Percentiles rank a stretch among this genome's conserved stretches.
Evolutionary conservation across 2,329 filamentous ascomycete genomes (phyloP).

Genomic region (Phaeosphaeria sp.): DNA sequence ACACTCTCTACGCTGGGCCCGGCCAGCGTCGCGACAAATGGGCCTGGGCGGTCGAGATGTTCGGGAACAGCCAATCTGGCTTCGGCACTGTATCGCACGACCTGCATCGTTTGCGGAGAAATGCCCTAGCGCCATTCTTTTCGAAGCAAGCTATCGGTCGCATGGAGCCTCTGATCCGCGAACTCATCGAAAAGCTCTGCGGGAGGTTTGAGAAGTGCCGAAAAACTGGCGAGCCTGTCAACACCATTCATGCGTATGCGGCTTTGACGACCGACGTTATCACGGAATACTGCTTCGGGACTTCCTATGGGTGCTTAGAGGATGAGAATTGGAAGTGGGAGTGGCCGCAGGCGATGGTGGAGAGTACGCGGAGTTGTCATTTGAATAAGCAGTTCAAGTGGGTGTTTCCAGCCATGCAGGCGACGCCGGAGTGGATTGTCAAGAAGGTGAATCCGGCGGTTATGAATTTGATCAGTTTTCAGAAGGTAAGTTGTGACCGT

Average conservation of each 20-base stretch:
- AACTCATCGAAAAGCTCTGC: neutral
- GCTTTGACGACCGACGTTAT: slow-evolving; percentile 15
- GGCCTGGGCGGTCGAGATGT: neutral
- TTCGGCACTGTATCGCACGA: slow-evolving; percentile 28
- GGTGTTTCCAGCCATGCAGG: slow-evolving; percentile 1
- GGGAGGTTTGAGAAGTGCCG: neutral
- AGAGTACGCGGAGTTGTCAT: neutral
- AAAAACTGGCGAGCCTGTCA: neutral
- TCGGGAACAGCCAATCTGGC: slow-evolving; percentile 10
- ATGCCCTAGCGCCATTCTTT: slow-evolving; percentile 33
- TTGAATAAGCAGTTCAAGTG: slow-evolving; percentile 8
- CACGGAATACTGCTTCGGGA: slow-evolving; percentile 10
- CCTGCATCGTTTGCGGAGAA: slow-evolving; percentile 27
- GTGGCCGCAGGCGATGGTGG: slow-evolving; percentile 1
- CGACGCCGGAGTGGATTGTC: slow-evolving; percentile 1
- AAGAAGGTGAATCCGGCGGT: slow-evolving; percentile 5
- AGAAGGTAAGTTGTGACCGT: neutral
- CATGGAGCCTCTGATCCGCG: neutral
- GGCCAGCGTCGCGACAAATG: slow-evolving; percentile 1
- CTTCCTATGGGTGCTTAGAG: slow-evolving; percentile 7
- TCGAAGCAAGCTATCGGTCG: slow-evolving; percentile 14
- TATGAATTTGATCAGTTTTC: slow-evolving; percentile 3
- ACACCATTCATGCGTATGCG: neutral
- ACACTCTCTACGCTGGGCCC: slow-evolving; percentile 28
- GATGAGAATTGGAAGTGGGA: slow-evolving; percentile 4